Evolutionary conservation across 305 asterid species (phyloP), one percentile per base, ranked within the genome.

Genomic region (Lippia alba): DNA sequence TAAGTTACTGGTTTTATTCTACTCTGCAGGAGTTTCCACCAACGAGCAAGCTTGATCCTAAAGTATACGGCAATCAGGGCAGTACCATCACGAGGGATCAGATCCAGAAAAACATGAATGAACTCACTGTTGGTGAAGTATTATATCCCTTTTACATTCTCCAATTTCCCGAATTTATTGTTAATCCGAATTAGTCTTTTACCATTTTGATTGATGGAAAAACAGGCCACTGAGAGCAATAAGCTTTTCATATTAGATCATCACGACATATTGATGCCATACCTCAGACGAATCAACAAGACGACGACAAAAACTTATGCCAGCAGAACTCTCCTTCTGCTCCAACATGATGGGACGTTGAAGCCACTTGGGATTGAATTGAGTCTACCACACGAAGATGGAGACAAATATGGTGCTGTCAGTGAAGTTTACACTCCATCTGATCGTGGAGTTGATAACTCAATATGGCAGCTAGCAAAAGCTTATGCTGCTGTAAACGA

Each of bases 401-500:
- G 83, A 12, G 89, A 87, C 40, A 60, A 16, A 6, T 68, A 32
- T 4, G 92, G 92, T 30, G 82, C 82, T n/a, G n/a, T 69, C 4
- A 83, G 90, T 41, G 68, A 73, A 58, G 88, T 87, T 0, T 81
- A 30, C 55, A 81, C 90, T 17, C 87, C 90, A 4, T 48, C 71
- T 19, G 83, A 82, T 46, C 53, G 79, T 8, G 88, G 87, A 59
- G 78, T 81, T 9, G 82, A 72, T 9, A 68, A 49, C 9, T 71
- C 81, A 8, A 54, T 87, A 24, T 87, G 92, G 90, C 92, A 87
- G 81, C 76, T 87, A 14, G 92, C 92, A 0, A 87, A 87, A 65
- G 90, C 90, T 56, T 87, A 87, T 61, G 90, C 75, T 57, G 82
- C 88, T 7, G 87, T 87, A 2, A 85, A 83, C 9, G 92, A 87